Base-by-base conservation (phyloP, 345 rosid genomes). In the Orychophragmus violaceus region DNA sequence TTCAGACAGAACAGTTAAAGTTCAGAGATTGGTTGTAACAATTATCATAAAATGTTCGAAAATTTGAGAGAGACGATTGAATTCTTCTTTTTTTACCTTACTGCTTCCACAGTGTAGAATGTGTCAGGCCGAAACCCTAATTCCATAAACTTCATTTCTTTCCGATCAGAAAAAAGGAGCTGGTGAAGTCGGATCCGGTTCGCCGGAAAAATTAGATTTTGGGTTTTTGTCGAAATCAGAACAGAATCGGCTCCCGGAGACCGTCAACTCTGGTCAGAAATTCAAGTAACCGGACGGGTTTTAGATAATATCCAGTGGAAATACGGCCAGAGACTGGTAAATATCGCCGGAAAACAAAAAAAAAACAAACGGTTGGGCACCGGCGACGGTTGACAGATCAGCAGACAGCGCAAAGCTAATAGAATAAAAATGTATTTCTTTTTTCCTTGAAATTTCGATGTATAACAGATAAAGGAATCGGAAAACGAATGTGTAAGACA, bases 131-230 rank as follows among this genome's bases (percentile, higher is more conserved):
- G 84, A 52, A 85, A 86, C 64, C 98, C 98, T 24, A 93, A 86
- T 69, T 90, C 89, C 97, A 93, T 93, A 62, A 85, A 90, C 87
- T 93, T 93, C 98, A 93, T 93, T 80, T 63, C 75, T 93, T 80
- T 63, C 75, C 63, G 62, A 61, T 57, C 5, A 0, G 5, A 8
- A 24, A 24, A 51, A 36, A 50, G 36, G 36, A 14, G 14, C 75
- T 27, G 57, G 64, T 23, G 3, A 45, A 55, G 1, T 63, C 13
- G 9, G 50, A 35, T 45, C 48, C 62, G 54, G 64, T 55, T 63
- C 5, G 30, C 63, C 64, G 75, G 64, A 36, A 50, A 39, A 50
- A 23, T 12, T 1, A 14, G 24, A 22, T 23, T 24, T 2, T 45
- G n/a, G 58, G 13, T 3, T 32, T 55, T 51, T 5, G 18, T 7